A percentile compares a stretch with the other conserved stretches of the same genome.
phyloP scores from a whole-genome alignment of 2,329 filamentous ascomycete species.

The Sporothrix curviconia region DNA sequence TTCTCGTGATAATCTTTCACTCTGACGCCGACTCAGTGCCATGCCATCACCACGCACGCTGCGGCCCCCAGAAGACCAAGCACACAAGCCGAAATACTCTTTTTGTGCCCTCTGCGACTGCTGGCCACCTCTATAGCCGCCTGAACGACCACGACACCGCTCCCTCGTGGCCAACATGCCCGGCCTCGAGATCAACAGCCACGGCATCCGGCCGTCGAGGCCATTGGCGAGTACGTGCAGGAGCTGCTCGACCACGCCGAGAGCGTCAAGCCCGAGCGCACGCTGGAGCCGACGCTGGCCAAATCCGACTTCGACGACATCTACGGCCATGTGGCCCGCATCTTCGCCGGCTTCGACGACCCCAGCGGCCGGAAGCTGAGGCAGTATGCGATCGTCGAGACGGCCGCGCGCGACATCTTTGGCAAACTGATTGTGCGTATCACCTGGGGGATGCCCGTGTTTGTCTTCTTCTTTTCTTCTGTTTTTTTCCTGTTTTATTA shows the following conservation, averaged over 20 bases:
- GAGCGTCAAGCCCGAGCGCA: conserved; percentile 48
- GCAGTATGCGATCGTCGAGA: conserved; percentile 70
- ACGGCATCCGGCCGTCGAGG: conserved; percentile 47
- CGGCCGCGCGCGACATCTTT: conserved; percentile 74
- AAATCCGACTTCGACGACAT: conserved; percentile 58
- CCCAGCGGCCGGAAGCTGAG: conserved; percentile 39
- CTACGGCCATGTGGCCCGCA: conserved; percentile 36
- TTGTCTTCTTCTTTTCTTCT: conserved; percentile 64
- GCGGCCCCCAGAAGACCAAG: background rate
- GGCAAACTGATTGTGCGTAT: conserved; percentile 66
- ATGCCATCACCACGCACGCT: background rate
- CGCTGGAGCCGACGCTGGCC: conserved; percentile 68
- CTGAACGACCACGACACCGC: too few species aligned
- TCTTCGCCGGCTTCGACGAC: conserved; percentile 29
- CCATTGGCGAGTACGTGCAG: conserved; percentile 48
- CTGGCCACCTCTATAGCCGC: too few species aligned
- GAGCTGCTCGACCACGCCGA: conserved; percentile 54
- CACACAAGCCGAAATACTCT: too few species aligned
- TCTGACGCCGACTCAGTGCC: too few species aligned
- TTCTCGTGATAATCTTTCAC: too few species aligned
- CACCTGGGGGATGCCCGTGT: conserved; percentile 37
- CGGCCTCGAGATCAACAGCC: conserved; percentile 37
- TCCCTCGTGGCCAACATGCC: conserved; percentile 46
- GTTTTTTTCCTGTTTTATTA: background rate
- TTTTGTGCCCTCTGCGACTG: too few species aligned